Percentiles rank a stretch among this genome's conserved stretches.
These are phyloP conservation scores for Podospora australis DNA, from an alignment of 495 filamentous ascomycete species.

Conservation along the genomic window DNA sequence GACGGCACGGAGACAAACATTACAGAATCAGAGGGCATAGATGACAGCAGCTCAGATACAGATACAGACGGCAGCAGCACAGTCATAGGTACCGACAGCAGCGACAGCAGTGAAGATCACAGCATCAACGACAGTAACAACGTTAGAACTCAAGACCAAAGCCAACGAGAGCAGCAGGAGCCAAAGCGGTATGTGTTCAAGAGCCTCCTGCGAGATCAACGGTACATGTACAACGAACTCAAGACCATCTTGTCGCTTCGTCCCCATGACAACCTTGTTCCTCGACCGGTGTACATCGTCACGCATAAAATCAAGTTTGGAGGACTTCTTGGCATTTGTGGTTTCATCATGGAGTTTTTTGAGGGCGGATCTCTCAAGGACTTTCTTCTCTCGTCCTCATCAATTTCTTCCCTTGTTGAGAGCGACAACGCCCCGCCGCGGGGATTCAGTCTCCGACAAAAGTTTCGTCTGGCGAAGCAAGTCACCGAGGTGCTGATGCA, in stretches of 20 bases:
- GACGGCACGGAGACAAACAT: too few species aligned
- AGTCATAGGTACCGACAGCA: too few species aligned
- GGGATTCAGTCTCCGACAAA: conserved; percentile 5
- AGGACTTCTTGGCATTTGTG: conserved; percentile 25
- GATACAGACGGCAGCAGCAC: too few species aligned
- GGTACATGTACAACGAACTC: conserved; percentile 36
- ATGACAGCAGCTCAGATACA: too few species aligned
- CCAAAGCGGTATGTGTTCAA: conserved; percentile 35
- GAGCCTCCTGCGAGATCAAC: conserved; percentile 25
- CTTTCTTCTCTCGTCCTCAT: conserved; percentile 12
- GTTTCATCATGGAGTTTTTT: conserved; percentile 29
- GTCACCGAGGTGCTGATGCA: conserved; percentile 27
- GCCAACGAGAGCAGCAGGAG: too few species aligned
- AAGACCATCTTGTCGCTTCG: conserved; percentile 25
- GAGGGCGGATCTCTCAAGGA: conserved; percentile 24
- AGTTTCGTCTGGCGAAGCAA: conserved; percentile 25
- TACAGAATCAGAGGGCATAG: too few species aligned
- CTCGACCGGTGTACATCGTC: conserved; percentile 24
- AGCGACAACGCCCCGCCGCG: background rate
- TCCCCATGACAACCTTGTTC: conserved; percentile 25
- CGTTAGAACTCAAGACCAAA: too few species aligned
- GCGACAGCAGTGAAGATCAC: too few species aligned
- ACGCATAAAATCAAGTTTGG: conserved; percentile 29
- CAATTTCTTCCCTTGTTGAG: too few species aligned
- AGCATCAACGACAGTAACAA: too few species aligned